Base-by-base conservation (phyloP, 2,329 filamentous ascomycete species). In the Aspergillus calidoustus region DNA sequence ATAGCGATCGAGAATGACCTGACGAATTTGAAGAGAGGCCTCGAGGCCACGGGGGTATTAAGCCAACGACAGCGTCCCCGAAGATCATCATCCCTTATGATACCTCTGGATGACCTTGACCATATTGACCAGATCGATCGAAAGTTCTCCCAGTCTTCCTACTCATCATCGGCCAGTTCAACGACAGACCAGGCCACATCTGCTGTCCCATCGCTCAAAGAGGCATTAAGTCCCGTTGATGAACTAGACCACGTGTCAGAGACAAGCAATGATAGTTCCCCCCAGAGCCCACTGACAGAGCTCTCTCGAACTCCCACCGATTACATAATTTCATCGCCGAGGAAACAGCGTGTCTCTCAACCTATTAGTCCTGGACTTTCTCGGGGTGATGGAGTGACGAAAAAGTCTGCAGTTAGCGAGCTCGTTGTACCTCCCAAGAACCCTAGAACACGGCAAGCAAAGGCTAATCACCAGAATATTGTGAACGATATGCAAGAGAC, bases 31-130 rank as follows among this genome's bases (percentile, higher is more conserved):
- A 41, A 34, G 19, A 61, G 31, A 23, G 23, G 28, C 9, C 55
- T 68, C 7, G 34, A 61, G 13, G 31, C n/a, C 11, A 31, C 34
- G 17, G 41, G 50, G 7, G 46, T 61, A 19, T 22, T 25, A 8
- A 58, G 44, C 22, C 22, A 47, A 28, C 57, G 28, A 28, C 46
- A 43, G 25, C 22, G n/a, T 30, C n/a, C 44, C 34, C 59, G 61
- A 49, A 64, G 56, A 19, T 53, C 60, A 41, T 70, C 68, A 11
- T 66, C 61, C 2, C 46, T 64, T 2, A 7, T 68, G 19, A 54
- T 70, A 43, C 30, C 59, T 2, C 38, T 70, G 43, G 67, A 68
- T 54, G 58, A 41, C 15, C 11, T 41, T 41, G 34, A 41, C 15
- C 47, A 15, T 47, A 47, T 41, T 1, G 61, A 64, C 0, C 62